Evolutionary conservation across 345 rosid genomes (phyloP).

Genomic region (Hypericum androsaemum): DNA sequence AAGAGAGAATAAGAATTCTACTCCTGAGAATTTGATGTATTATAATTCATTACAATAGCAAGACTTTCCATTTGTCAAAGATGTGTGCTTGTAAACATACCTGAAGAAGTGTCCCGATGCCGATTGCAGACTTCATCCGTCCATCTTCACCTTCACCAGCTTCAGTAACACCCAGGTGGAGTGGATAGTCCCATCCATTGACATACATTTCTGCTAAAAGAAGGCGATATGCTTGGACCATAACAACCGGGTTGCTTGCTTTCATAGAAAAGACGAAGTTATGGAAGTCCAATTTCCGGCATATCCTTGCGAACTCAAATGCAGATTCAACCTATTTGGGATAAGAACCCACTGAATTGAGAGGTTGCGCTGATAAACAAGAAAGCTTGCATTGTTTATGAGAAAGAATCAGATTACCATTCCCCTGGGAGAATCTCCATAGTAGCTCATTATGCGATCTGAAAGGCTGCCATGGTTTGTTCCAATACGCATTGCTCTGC

Average conservation of each 20-base stretch:
- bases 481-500: constrained; percentile 98
- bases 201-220: constrained; percentile 95
- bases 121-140: constrained; percentile 97
- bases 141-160: constrained; percentile 99
- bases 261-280: constrained; percentile 98
- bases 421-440: constrained; percentile 97
- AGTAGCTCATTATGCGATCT: constrained; percentile 97
- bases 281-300: constrained; percentile 86
- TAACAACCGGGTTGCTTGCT: constrained; percentile 97
- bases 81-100: constrained; percentile 23
- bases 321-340: constrained; percentile 88
- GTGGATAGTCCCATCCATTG: constrained; percentile 94
- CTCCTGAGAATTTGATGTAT: too few species aligned
- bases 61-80: not conserved
- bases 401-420: constrained; percentile 47
- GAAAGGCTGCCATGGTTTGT: constrained; percentile 99
- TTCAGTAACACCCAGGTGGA: constrained; percentile 97
- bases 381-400: constrained; percentile 3
- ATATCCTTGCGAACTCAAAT: constrained; percentile 93
- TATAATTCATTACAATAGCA: too few species aligned
- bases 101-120: constrained; percentile 95
- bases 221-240: constrained; percentile 96
- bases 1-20: too few species aligned
- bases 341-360: constrained; percentile 14
- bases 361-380: constrained; percentile 10